Conservation (phyloP, 2,329 filamentous ascomycete species). For the Fusarium fracticaudum region DNA sequence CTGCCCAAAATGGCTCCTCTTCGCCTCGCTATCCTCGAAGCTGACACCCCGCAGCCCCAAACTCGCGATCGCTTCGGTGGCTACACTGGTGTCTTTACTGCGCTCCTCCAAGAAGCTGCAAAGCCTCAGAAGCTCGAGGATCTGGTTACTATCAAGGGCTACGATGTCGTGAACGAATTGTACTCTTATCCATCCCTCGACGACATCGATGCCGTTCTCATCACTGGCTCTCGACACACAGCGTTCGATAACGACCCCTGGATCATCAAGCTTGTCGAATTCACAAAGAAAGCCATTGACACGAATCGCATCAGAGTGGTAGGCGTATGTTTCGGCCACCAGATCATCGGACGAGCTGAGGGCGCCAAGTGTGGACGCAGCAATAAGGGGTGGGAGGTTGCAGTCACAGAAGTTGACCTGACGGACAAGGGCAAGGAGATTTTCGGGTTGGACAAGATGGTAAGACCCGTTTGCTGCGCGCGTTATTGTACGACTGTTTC, state of each 20-base stretch:
- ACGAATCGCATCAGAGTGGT: conserved; percentile 68
- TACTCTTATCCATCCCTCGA: conserved; percentile 77
- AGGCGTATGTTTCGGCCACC: conserved; percentile 60
- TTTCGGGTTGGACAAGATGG: conserved; percentile 50
- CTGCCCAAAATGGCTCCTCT: conserved; percentile 57
- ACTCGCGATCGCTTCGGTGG: conserved; percentile 72
- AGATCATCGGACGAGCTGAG: conserved; percentile 57
- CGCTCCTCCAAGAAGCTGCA: conserved; percentile 66
- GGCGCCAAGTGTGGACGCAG: conserved; percentile 51
- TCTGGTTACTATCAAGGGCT: conserved; percentile 68
- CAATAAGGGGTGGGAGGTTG: conserved; percentile 56
- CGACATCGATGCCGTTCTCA: conserved; percentile 81
- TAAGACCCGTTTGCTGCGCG: conserved; percentile 54
- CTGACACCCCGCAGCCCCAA: conserved; percentile 77
- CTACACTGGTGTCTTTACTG: conserved; percentile 77
- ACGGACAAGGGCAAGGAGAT: conserved; percentile 53
- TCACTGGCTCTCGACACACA: conserved; percentile 76
- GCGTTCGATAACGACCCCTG: conserved; percentile 56
- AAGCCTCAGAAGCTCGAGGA: conserved; percentile 54
- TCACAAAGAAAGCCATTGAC: conserved; percentile 46
- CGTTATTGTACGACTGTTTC: conserved; percentile 66
- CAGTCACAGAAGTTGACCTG: conserved; percentile 53
- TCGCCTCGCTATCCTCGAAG: conserved; percentile 87
- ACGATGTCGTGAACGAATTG: conserved; percentile 74
- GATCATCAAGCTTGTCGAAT: conserved; percentile 56